phyloP scores from a whole-genome alignment of 2,329 filamentous ascomycete genomes.

The Fusarium newnesense region DNA sequence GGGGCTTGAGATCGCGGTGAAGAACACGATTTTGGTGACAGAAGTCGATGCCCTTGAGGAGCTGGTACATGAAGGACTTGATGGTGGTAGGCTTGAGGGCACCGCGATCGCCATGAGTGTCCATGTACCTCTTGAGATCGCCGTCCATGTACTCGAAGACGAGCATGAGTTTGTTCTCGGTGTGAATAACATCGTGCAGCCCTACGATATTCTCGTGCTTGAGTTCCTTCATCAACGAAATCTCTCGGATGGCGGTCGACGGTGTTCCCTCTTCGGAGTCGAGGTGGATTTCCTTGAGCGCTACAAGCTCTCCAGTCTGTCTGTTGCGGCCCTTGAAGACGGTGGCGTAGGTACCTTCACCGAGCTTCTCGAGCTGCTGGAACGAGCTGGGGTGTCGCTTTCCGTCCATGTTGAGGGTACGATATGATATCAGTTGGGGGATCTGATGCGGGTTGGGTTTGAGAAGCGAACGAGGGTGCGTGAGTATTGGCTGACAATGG shows the following conservation, averaged over 20 bases:
- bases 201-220: conserved; percentile 99
- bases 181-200: conserved; percentile 98
- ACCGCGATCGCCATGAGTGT: conserved; percentile 87
- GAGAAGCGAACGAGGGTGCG: conserved; percentile 4
- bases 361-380: conserved; percentile 98
- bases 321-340: conserved; percentile 99
- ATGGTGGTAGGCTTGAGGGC: conserved; percentile 90
- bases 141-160: conserved; percentile 99
- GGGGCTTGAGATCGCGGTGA: conserved; percentile 94
- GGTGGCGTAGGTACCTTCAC: conserved; percentile 98
- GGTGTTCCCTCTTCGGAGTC: conserved; percentile 98
- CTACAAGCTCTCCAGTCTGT: conserved; percentile 95
- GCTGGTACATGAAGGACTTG: conserved; percentile 99
- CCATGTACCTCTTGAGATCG: conserved; percentile 99
- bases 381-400: conserved; percentile 95
- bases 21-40: conserved; percentile 97
- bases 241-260: conserved; percentile 96
- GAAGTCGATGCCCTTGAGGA: conserved; percentile 94
- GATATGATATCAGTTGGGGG: background rate
- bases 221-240: conserved; percentile 98
- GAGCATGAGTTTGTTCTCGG: conserved; percentile 99
- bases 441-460: conserved; percentile 5
- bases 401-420: conserved; percentile 77
- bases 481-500: conserved; percentile 18
- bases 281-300: conserved; percentile 97